Evolutionary conservation across 2,329 filamentous ascomycete genomes (phyloP), one percentile per base, ranked within the genome.

Genomic region (Zarea fungicola): DNA sequence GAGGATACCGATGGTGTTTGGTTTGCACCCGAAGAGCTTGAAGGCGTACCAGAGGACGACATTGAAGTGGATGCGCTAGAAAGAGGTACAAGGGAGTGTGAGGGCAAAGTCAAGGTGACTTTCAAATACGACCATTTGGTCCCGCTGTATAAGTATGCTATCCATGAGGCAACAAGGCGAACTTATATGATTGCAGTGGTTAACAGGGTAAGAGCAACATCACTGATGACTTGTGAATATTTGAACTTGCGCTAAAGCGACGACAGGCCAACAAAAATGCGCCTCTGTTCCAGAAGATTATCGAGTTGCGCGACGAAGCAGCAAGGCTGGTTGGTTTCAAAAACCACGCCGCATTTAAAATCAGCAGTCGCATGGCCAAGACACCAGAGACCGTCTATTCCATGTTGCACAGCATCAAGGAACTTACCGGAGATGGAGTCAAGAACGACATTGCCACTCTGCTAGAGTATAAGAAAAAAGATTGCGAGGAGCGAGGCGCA

Each of bases 281-380:
- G 3, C 74, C 80, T 1, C 71, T 91, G 8, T 92, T 93, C 74
- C 81, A 79, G 55, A 85, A 91, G 62, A 80, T 86, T 23, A 76
- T 93, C 45, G 66, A 84, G 9, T 78, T 92, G 21, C 83, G 89
- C 11, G 87, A 92, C 57, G 86, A 92, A 65, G 85, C 83, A 18
- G 88, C 88, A 11, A 79, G 85, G 41, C 74, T 93, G 40, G 74
- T 92, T 2, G 87, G 87, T 11, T 92, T 90, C 65, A 75, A 80
- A 6, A 82, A 89, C 61, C 86, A 92, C 62, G 88, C 88, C n/a
- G 78, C 82, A 37, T 84, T 90, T 64, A 74, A 80, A 39, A 84
- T 93, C 35, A 86, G 90, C 61, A 83, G 88, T 59, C 92, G 89
- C 76, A 93, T 93, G 88, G 87, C 87, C 39, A 90, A 91, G 74